Evolutionary conservation across 1,139 yeast species (phyloP).

Genomic region (Debaryomycetaceae sp.): DNA sequence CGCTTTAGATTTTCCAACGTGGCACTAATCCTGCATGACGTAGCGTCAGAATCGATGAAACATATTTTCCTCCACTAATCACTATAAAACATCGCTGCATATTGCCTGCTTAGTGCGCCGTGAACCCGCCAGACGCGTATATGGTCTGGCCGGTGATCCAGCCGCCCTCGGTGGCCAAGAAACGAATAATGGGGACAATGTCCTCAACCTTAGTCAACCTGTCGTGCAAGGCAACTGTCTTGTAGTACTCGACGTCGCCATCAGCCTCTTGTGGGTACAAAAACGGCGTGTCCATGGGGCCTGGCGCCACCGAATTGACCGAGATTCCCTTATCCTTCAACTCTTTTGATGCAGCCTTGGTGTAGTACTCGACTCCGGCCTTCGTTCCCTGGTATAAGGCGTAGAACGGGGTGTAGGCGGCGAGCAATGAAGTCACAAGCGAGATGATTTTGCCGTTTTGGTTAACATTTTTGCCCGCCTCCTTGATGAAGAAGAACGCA

Average conservation of each 20-base stretch:
- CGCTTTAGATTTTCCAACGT: too few species aligned
- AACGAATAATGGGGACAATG: constrained; percentile 59
- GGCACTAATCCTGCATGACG: too few species aligned
- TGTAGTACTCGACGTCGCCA: constrained; percentile 51
- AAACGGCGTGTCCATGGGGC: constrained; percentile 72
- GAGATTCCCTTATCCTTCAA: constrained; percentile 43
- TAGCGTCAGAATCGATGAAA: background rate
- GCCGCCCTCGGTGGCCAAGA: constrained; percentile 59
- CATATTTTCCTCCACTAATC: background rate
- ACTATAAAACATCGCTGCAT: background rate
- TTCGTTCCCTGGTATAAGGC: constrained; percentile 58
- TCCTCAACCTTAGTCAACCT: constrained; percentile 57
- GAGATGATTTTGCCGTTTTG: constrained; percentile 53
- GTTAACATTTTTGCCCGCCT: constrained; percentile 48
- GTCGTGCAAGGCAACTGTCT: constrained; percentile 42
- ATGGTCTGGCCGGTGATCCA: constrained; percentile 73
- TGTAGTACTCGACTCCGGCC: constrained; percentile 57
- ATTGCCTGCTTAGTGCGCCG: constrained; percentile 37
- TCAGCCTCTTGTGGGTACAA: constrained; percentile 57
- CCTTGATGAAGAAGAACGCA: constrained; percentile 59
- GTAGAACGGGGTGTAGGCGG: constrained; percentile 60
- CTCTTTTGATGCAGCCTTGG: constrained; percentile 57
- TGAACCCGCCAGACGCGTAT: constrained; percentile 62
- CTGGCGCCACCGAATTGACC: constrained; percentile 62
- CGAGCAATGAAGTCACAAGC: constrained; percentile 59